Conservation (phyloP, 108 stramenopile genomes). For the Cylindrotheca closterium region DNA sequence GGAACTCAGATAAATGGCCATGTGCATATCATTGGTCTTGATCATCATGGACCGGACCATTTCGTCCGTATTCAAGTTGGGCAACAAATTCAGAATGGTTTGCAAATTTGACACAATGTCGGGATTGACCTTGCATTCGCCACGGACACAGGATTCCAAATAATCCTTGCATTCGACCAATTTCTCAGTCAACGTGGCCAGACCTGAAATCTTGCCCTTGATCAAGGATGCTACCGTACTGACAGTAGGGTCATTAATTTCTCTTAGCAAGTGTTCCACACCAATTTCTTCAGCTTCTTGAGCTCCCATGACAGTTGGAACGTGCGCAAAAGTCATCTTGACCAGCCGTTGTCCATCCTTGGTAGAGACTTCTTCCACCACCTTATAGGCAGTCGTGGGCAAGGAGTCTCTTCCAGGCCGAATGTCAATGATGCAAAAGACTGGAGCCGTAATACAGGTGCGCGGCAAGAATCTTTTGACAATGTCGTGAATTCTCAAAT, state of each 20-base stretch:
- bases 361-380: slow-evolving; percentile 81
- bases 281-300: slow-evolving; percentile 98
- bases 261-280: slow-evolving; percentile 98
- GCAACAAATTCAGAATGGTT: slow-evolving; percentile 94
- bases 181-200: slow-evolving; percentile 84
- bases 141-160: slow-evolving; percentile 73
- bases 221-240: slow-evolving; percentile 90
- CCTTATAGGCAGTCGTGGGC: slow-evolving; percentile 94
- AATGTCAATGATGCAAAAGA: slow-evolving; percentile 99
- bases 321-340: slow-evolving; percentile 91
- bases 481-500: slow-evolving; percentile 85
- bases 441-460: slow-evolving; percentile 58
- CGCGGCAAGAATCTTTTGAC: slow-evolving; percentile 75
- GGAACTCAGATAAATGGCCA: slow-evolving; percentile 86
- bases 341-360: slow-evolving; percentile 47
- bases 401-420: slow-evolving; percentile 89
- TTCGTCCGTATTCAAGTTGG: slow-evolving; percentile 95
- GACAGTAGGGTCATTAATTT: slow-evolving; percentile 99
- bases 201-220: slow-evolving; percentile 92
- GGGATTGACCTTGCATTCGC: slow-evolving; percentile 66
- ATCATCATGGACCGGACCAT: slow-evolving; percentile 88
- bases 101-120: slow-evolving; percentile 94
- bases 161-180: slow-evolving; percentile 95
- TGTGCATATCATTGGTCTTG: slow-evolving; percentile 99
- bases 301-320: slow-evolving; percentile 89